Base-by-base conservation (phyloP, 495 filamentous ascomycete species). In the Hyaloscypha bicolor region DNA sequence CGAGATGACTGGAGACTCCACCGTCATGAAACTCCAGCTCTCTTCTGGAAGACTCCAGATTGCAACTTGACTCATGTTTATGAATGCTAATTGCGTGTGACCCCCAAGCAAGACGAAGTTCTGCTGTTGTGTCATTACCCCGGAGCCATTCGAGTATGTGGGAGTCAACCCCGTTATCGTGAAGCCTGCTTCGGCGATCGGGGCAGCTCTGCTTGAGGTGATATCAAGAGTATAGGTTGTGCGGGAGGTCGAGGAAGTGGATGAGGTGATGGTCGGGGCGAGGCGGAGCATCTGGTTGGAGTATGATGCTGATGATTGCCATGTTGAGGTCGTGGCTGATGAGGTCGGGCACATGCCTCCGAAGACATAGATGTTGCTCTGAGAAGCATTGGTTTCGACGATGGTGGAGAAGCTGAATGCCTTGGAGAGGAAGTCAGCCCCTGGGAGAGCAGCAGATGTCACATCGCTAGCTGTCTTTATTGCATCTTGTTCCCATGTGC, bases 21-120 rank as follows among this genome's bases (percentile, higher is more conserved):
- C 86, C 1, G 82, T 81, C 6, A 94, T 78, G 74, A 95, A 97
- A 48, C 82, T 87, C 94, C 94, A 98, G 64, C 84, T 91, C 69
- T 91, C 87, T 69, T 96, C 89, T 4, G 94, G 94, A 21, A 96
- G 80, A 31, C 86, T 92, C 80, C 93, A 97, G 1, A 98, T 78
- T 0, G 94, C 94, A 9, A 94, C 85, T 66, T 93, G 91, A 37
- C 91, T 93, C 91, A 96, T 97, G 74, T 97, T 96, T 74, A 97
- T 87, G 70, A 97, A 97, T 0, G 93, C 94, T 16, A 80, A 71
- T 68, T 86, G 80, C 0, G 93, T 97, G 74, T 97, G 92, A 0
- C 94, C 94, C 14, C 94, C 94, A 51, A 97, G 79, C 16, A 98
- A 78, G 8, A 97, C 87, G 61, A 91, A 94, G 61, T 87, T 87